These are phyloP conservation scores for Hypoxylon lenormandii DNA, from an alignment of 495 filamentous ascomycete species.

Conservation along the genomic window DNA sequence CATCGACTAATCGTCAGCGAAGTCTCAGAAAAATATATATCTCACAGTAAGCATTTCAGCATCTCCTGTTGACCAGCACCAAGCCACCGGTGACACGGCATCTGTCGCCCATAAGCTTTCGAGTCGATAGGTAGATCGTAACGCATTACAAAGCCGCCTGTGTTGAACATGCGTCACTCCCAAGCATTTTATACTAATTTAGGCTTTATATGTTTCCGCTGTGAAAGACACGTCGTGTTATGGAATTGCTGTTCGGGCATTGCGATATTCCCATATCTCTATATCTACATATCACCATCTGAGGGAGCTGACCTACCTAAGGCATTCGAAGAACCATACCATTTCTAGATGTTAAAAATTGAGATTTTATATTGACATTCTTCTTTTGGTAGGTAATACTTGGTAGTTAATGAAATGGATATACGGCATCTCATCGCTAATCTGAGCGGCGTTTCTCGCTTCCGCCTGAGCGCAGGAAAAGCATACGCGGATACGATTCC, in stretches of 20 bases:
- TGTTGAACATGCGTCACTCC: constrained; percentile 7
- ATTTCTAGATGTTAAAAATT: not conserved
- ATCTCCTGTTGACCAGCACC: not conserved
- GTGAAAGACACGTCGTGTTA: too few relatives aligned
- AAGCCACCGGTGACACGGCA: constrained; percentile 28
- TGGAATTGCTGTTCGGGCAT: too few relatives aligned
- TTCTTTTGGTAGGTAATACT: not conserved
- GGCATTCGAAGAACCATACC: not conserved
- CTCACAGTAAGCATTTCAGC: constrained; percentile 23
- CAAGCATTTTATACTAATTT: constrained; percentile 2
- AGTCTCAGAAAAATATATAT: constrained; percentile 3
- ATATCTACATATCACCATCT: constrained; percentile 13
- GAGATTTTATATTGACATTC: not conserved
- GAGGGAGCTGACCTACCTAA: too few relatives aligned
- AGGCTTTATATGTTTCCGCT: too few relatives aligned
- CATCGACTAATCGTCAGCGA: not conserved
- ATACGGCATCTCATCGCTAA: not conserved
- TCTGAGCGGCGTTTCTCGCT: not conserved
- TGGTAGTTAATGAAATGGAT: not conserved
- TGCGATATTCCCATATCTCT: constrained; percentile 26
- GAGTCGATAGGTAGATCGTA: constrained; percentile 17
- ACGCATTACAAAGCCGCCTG: not conserved
- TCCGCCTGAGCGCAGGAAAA: not conserved
- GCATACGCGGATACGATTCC: not conserved
- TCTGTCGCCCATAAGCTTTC: constrained; percentile 6